Evolutionary conservation across 176 grass and related monocot genomes (phyloP), one percentile per base, ranked within the genome.

Genomic region (Rhynchospora pubera): DNA sequence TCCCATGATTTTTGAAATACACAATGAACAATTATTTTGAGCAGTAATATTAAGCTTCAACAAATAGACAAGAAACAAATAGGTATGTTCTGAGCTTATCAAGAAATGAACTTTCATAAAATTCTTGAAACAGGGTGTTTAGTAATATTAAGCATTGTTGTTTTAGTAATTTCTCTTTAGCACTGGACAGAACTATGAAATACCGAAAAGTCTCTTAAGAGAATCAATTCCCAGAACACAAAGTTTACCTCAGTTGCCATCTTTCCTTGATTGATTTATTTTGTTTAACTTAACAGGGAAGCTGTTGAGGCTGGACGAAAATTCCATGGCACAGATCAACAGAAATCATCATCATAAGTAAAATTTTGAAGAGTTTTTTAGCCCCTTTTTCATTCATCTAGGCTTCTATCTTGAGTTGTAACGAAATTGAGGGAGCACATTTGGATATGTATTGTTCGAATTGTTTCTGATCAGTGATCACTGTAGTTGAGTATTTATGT

Each of bases 281-380:
- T 66, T 24, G 51, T 70, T 45, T 19, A 4, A 56, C 43, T 21
- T 3, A 24, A 63, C 90, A 94, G 95, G 87, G 95, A 98, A 61
- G 90, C 95, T 57, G 82, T 98, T 2, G 85, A 98, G 73, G 84
- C 87, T 9, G 95, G 92, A 69, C 85, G 75, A 28, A 92, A 81
- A 79, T 88, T 86, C 79, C 90, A 98, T 75, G 87, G 79, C n/a
- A 69, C 82, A 5, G 59, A 89, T 55, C 80, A 79, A 53, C 59
- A 80, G 65, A 82, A 88, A 10, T 19, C 82, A 82, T 79, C 65
- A 47, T 19, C 82, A 82, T 79, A 73, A 47, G 58, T 57, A 9
- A 43, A 85, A 75, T 78, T 81, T 79, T 79, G 28, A 18, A 39
- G 9, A 43, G 39, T 79, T 7, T 61, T 5, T 39, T 79, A 28